A percentile compares a stretch with the other conserved stretches of the same genome.
phyloP scores from a whole-genome alignment of 139 green algal species.

The Prasinococcaceae sp. region DNA sequence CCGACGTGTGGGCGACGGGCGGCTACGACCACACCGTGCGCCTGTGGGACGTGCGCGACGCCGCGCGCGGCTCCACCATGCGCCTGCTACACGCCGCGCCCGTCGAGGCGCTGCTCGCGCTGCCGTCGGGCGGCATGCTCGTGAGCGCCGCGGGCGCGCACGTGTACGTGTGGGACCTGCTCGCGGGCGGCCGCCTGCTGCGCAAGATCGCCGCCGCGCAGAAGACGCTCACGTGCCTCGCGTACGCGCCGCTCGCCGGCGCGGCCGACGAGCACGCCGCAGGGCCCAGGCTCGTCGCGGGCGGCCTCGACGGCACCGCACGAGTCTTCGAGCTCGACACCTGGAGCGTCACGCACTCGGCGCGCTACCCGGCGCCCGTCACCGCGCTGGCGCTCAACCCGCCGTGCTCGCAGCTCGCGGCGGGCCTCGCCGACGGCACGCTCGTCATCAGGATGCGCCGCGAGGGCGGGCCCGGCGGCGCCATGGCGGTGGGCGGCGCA shows the following conservation, averaged over 20 bases:
- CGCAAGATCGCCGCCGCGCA: slow-evolving; percentile 65
- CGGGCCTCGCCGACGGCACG: slow-evolving; percentile 66
- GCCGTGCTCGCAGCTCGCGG: slow-evolving; percentile 53
- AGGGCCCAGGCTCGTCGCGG: slow-evolving; percentile 65
- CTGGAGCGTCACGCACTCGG: slow-evolving; percentile 42
- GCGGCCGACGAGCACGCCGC: slow-evolving; percentile 8
- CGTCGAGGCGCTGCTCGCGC: slow-evolving; percentile 21
- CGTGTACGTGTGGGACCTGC: slow-evolving; percentile 70
- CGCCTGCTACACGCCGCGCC: slow-evolving; percentile 12
- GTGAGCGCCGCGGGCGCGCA: slow-evolving; percentile 26
- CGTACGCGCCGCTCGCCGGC: slow-evolving; percentile 29
- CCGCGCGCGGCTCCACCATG: not conserved
- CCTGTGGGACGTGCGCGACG: slow-evolving; percentile 49
- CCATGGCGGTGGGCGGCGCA: not conserved
- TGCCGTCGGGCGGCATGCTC: slow-evolving; percentile 21
- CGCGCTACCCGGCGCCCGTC: slow-evolving; percentile 63
- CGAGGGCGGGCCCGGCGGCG: not conserved
- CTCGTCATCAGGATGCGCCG: slow-evolving; percentile 35
- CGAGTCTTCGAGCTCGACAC: slow-evolving; percentile 82
- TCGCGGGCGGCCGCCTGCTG: slow-evolving; percentile 53
- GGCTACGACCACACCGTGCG: slow-evolving; percentile 74
- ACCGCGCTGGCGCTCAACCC: slow-evolving; percentile 52
- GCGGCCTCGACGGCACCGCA: slow-evolving; percentile 78
- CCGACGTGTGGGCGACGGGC: slow-evolving; percentile 53
- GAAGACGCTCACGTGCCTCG: slow-evolving; percentile 79